Evolutionary conservation across 306 rosid genomes (phyloP).

Genomic region (Adenanthera pavonina): DNA sequence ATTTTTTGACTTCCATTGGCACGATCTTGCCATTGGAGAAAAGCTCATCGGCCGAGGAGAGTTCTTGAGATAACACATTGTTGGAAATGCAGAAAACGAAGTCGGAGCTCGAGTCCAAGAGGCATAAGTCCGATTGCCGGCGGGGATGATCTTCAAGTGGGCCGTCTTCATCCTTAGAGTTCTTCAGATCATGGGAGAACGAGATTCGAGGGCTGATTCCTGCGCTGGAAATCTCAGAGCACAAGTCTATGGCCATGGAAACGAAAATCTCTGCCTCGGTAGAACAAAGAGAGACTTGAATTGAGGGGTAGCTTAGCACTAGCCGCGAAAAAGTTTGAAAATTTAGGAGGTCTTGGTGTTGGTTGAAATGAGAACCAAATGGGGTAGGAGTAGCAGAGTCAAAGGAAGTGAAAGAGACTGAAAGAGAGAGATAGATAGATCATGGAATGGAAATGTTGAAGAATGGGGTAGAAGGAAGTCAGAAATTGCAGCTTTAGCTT

Average conservation of each 20-base stretch:
- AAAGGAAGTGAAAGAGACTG: conserved; percentile 2
- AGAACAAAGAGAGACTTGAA: neutral
- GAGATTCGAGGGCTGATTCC: conserved; percentile 93
- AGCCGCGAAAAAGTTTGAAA: conserved; percentile 48
- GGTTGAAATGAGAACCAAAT: conserved; percentile 30
- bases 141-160: conserved; percentile 42
- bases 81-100: conserved; percentile 78
- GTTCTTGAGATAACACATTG: conserved; percentile 50
- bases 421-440: conserved; percentile 4
- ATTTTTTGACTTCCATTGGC: conserved; percentile 61
- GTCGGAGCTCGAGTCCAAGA: conserved; percentile 68
- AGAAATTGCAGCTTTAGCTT: conserved; percentile 64
- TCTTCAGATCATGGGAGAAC: conserved; percentile 83
- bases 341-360: conserved; percentile 37
- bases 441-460: neutral
- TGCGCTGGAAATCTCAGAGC: conserved; percentile 72
- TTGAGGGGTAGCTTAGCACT: conserved; percentile 10
- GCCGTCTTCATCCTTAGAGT: conserved; percentile 36
- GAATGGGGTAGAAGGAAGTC: conserved; percentile 42
- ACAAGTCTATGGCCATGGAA: conserved; percentile 77
- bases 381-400: conserved; percentile 35
- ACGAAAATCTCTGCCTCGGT: conserved; percentile 31
- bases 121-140: conserved; percentile 52
- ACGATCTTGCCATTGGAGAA: conserved; percentile 87
- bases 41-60: conserved; percentile 92